Evolutionary conservation across 2,329 filamentous ascomycete species (phyloP).

Genomic region (Graphilbum sp.): DNA sequence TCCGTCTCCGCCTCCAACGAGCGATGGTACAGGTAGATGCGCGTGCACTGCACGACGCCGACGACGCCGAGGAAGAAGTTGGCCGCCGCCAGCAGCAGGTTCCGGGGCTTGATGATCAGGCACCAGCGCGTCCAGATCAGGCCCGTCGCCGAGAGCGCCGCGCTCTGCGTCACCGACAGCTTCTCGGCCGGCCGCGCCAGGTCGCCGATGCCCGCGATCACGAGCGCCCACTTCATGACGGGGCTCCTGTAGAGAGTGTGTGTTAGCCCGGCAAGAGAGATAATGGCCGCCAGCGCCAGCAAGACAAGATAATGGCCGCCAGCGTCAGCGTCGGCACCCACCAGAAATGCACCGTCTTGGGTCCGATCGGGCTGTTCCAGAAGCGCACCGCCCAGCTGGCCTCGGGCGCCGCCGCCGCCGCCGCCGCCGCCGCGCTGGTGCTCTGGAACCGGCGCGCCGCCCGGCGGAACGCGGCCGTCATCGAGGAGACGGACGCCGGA

Average conservation of each 20-base stretch:
- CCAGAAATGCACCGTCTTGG: constrained; percentile 99
- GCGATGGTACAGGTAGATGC: constrained; percentile 41
- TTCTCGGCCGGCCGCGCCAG: constrained; percentile 81
- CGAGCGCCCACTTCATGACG: constrained; percentile 92
- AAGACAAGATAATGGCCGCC: not conserved
- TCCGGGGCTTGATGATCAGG: constrained; percentile 87
- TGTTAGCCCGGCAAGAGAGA: not conserved
- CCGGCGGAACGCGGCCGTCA: constrained; percentile 32
- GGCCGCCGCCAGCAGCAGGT: constrained; percentile 85
- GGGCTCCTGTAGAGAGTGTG: constrained; percentile 54
- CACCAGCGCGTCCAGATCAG: constrained; percentile 99
- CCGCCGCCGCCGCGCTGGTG: constrained; percentile 11
- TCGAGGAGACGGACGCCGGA: not conserved
- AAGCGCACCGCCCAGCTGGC: constrained; percentile 55
- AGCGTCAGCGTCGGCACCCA: constrained; percentile 22
- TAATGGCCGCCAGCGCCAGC: not conserved
- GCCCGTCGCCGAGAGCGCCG: constrained; percentile 76
- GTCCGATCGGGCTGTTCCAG: constrained; percentile 65
- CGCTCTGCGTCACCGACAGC: constrained; percentile 86
- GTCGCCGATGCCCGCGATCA: constrained; percentile 83
- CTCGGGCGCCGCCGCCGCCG: constrained; percentile 27
- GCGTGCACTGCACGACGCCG: constrained; percentile 63
- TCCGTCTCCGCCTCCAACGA: not conserved
- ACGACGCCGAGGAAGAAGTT: constrained; percentile 96
- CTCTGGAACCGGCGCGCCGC: constrained; percentile 20